Percentiles rank a stretch among this genome's conserved stretches.
Evolutionary conservation across 2,329 filamentous ascomycete species (phyloP).

Genomic region (Aspergillus phoenicis): DNA sequence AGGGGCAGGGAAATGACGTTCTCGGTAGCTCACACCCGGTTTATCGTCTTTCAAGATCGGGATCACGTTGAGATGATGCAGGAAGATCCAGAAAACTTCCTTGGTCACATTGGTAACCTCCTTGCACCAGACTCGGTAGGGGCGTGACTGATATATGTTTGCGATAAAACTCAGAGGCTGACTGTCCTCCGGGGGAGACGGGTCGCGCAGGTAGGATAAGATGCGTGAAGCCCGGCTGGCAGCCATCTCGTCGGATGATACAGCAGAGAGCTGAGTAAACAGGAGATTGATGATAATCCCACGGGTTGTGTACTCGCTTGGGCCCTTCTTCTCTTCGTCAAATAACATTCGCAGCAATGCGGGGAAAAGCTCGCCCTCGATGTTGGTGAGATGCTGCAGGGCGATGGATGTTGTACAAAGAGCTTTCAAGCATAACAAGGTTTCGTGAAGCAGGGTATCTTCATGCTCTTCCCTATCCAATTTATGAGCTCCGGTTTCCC

Average conservation of each 20-base stretch:
- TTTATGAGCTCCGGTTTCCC: slow-evolving; percentile 27
- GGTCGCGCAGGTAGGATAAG: slow-evolving; percentile 77
- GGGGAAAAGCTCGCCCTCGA: slow-evolving; percentile 81
- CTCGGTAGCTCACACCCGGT: slow-evolving; percentile 38
- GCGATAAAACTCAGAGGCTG: slow-evolving; percentile 82
- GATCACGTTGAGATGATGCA: slow-evolving; percentile 89
- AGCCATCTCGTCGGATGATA: slow-evolving; percentile 63
- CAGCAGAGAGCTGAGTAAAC: slow-evolving; percentile 80
- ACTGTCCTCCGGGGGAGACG: slow-evolving; percentile 71
- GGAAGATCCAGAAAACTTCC: slow-evolving; percentile 99
- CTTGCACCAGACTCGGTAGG: slow-evolving; percentile 92
- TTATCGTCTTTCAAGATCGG: slow-evolving; percentile 49
- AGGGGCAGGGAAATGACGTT: slow-evolving; percentile 78
- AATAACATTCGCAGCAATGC: slow-evolving; percentile 87
- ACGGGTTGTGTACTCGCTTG: slow-evolving; percentile 92
- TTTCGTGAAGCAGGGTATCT: slow-evolving; percentile 88
- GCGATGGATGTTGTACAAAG: slow-evolving; percentile 89
- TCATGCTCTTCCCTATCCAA: slow-evolving; percentile 82
- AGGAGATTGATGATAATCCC: slow-evolving; percentile 86
- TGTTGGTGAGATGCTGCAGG: slow-evolving; percentile 75
- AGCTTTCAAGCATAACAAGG: slow-evolving; percentile 88
- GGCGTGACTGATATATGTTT: slow-evolving; percentile 82
- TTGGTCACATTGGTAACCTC: slow-evolving; percentile 92
- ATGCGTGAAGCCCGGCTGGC: slow-evolving; percentile 69
- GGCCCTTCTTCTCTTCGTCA: slow-evolving; percentile 96